Percentiles rank a stretch among this genome's conserved stretches.
phyloP scores from a whole-genome alignment of 1,284 basidiomycete species.

The Marasmius sp. region DNA sequence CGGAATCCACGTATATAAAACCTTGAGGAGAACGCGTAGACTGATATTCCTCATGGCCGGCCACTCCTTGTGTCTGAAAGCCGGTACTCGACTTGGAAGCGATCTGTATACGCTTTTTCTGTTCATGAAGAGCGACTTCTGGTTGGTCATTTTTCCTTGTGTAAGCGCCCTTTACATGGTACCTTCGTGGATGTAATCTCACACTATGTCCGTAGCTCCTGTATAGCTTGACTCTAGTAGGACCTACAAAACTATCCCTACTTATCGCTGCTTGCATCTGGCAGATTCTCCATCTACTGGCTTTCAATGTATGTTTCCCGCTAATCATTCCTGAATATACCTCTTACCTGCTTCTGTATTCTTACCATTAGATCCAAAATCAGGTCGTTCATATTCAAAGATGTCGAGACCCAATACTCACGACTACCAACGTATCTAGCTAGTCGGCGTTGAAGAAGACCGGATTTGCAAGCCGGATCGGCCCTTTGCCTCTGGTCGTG shows the following conservation, averaged over 20 bases:
- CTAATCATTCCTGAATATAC: no score
- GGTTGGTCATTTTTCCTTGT: background rate
- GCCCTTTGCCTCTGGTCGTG: conserved; percentile 33
- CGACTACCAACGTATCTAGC: background rate
- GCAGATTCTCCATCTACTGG: conserved; percentile 1
- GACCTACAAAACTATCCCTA: background rate
- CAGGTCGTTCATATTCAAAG: background rate
- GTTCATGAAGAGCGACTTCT: conserved; percentile 1
- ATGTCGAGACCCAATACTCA: background rate
- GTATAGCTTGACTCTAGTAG: background rate
- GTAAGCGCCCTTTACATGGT: background rate
- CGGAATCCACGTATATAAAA: no score
- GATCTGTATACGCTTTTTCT: conserved; percentile 1
- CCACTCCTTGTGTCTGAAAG: background rate
- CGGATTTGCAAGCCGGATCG: conserved; percentile 32
- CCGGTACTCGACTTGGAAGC: background rate
- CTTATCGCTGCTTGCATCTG: background rate
- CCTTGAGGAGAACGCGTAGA: no score
- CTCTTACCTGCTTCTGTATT: no score
- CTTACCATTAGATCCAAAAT: background rate
- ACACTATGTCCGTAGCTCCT: background rate
- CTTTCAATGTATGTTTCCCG: background rate
- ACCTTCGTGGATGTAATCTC: background rate
- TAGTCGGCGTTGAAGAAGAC: conserved; percentile 31
- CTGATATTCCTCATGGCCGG: no score